phyloP scores from a whole-genome alignment of 371 early-diverging fungal species.

The Amoeboaphelidium protococcarum region DNA sequence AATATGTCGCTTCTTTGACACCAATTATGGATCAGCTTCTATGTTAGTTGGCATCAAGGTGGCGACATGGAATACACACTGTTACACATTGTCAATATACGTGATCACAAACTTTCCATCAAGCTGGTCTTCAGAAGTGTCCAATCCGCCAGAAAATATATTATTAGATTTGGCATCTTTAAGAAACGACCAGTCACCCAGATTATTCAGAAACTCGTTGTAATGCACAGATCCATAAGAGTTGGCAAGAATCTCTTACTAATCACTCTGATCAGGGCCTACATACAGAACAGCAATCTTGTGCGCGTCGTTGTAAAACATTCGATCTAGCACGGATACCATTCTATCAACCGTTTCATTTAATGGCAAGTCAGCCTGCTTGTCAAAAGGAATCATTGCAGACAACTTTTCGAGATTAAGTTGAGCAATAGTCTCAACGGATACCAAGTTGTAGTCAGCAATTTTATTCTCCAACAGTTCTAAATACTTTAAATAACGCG shows the following conservation, averaged over 20 bases:
- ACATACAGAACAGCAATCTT: constrained; percentile 83
- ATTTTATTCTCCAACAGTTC: background rate
- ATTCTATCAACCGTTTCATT: constrained; percentile 46
- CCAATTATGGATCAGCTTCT: constrained; percentile 38
- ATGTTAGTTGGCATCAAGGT: constrained; percentile 69
- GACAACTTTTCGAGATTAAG: background rate
- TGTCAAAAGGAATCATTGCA: constrained; percentile 5
- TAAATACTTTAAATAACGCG: background rate
- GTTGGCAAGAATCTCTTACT: constrained; percentile 59
- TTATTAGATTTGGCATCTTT: constrained; percentile 18
- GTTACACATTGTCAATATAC: constrained; percentile 58
- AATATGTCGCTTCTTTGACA: constrained; percentile 71
- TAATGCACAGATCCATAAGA: constrained; percentile 57
- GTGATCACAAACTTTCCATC: constrained; percentile 63
- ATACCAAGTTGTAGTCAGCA: background rate
- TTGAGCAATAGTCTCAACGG: background rate
- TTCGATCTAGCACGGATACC: constrained; percentile 53
- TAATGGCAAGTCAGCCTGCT: too few relatives aligned
- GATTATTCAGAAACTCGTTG: constrained; percentile 38
- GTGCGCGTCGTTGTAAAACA: constrained; percentile 70
- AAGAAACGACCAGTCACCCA: constrained; percentile 32
- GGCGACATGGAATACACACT: constrained; percentile 68
- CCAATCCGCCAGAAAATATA: constrained; percentile 65
- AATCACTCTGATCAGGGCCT: constrained; percentile 48
- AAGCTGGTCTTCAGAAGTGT: constrained; percentile 39